Evolutionary conservation across 306 rosid species (phyloP), one percentile per base, ranked within the genome.

Genomic region (Medicago ruthenica): DNA sequence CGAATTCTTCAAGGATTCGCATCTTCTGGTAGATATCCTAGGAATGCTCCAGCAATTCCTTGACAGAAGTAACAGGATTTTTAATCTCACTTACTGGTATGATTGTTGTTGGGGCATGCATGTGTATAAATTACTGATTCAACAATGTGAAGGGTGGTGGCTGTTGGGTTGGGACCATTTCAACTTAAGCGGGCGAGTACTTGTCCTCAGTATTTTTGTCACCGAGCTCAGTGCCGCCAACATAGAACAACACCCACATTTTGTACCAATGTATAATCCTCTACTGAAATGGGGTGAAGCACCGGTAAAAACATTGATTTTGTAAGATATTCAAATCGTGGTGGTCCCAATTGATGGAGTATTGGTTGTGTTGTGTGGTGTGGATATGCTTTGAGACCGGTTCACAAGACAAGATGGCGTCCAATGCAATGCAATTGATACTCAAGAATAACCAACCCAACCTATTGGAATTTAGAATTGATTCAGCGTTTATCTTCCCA

Each of bases 1-100:
- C 87, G 91, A 68, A 76, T 72, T 62, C 61, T 89, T 70, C 94
- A 90, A 66, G 87, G 93, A 55, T 53, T 86, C 55, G 88, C 98
- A 0, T 87, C 98, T 9, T 86, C 97, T 34, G 85, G 86, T 44
- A 89, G 97, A 88, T 89, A 87, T 88, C 87, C 93, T 13, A 85
- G 87, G 86, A 92, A 95, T 77, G 89, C 97, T 51, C 91, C 97
- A 55, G 87, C 91, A 34, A 91, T 90, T 86, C 96, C 97, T 55
- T 95, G 93, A 95, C 74, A 72, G 63, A 74, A 69, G 59, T 44
- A 16, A 21, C n/a, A 4, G 9, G 65, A 51, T 76, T 75, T 78
- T 79, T 78, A 76, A 77, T 85, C 80, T 79, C 63, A 67, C 71
- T 62, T 79, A 16, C 76, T 74, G 82, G 81, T 72, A 80, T 65